A percentile compares a stretch with the other conserved stretches of the same genome.
phyloP scores from a whole-genome alignment of 805 yeast genomes.

The Wickerhamiella slavikovae region DNA sequence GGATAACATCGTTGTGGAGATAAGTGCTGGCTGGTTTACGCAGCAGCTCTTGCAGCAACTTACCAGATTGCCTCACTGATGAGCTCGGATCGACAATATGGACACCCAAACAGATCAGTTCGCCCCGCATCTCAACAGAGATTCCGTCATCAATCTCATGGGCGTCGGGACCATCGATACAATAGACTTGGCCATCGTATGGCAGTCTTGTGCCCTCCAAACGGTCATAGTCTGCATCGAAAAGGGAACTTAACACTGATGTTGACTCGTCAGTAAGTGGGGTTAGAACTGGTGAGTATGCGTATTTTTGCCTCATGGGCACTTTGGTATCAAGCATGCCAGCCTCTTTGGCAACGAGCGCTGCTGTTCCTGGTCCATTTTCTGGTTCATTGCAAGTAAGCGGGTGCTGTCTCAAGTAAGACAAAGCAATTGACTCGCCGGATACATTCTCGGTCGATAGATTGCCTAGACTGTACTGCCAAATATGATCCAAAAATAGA shows the following conservation, averaged over 20 bases:
- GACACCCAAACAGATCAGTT: slow-evolving; percentile 26
- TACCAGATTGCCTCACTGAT: slow-evolving; percentile 26
- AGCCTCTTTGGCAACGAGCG: not conserved
- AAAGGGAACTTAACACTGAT: too few species aligned
- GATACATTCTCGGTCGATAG: too few species aligned
- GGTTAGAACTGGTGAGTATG: not conserved
- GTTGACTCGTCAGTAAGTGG: not conserved
- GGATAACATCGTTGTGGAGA: slow-evolving; percentile 40
- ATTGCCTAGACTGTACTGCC: too few species aligned
- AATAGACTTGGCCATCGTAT: slow-evolving; percentile 26
- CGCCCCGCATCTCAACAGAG: slow-evolving; percentile 23
- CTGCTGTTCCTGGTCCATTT: not conserved
- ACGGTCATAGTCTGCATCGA: slow-evolving; percentile 1
- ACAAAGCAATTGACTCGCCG: too few species aligned
- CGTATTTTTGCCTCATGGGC: not conserved
- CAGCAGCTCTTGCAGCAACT: slow-evolving; percentile 29
- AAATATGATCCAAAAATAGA: too few species aligned
- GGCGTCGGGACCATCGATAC: slow-evolving; percentile 66
- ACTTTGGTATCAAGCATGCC: not conserved
- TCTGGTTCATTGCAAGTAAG: too few species aligned
- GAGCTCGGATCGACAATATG: slow-evolving; percentile 87
- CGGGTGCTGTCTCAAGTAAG: too few species aligned
- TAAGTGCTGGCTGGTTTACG: slow-evolving; percentile 44
- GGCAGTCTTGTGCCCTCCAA: slow-evolving; percentile 1
- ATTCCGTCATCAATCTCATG: slow-evolving; percentile 91